These are phyloP conservation scores for Paecilomyces variotii DNA, from an alignment of 2,329 filamentous ascomycete species.

Conservation along the genomic window DNA sequence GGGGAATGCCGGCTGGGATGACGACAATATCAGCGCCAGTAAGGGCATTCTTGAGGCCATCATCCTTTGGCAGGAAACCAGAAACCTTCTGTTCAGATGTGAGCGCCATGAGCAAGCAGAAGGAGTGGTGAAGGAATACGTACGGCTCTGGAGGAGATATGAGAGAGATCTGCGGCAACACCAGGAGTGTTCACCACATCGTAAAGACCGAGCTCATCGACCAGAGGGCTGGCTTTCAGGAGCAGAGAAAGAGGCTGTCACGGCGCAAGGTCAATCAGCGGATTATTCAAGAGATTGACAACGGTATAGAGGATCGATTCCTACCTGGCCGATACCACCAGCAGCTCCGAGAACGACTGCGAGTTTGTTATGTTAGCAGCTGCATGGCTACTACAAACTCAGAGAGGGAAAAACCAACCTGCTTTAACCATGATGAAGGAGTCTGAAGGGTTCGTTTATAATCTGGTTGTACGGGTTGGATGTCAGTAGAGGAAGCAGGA, in stretches of 20 bases:
- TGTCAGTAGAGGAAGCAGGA: background rate
- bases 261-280: conserved; percentile 1
- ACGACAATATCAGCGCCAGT: conserved; percentile 92
- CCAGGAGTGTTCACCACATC: conserved; percentile 99
- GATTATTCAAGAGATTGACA: background rate
- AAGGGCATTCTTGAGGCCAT: conserved; percentile 78
- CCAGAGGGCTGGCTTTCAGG: conserved; percentile 78
- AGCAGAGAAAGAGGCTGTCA: conserved; percentile 86
- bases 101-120: conserved; percentile 8
- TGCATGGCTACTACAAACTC: background rate
- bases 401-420: conserved; percentile 17
- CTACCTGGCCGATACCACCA: conserved; percentile 96
- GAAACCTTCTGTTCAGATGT: conserved; percentile 60
- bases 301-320: conserved; percentile 17
- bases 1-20: conserved; percentile 95
- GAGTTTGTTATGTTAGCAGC: conserved; percentile 12
- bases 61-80: conserved; percentile 78
- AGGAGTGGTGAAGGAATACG: conserved; percentile 30
- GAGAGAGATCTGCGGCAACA: conserved; percentile 90
- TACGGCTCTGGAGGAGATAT: conserved; percentile 87
- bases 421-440: conserved; percentile 42
- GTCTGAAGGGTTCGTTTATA: background rate
- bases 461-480: background rate
- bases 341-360: conserved; percentile 82
- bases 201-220: conserved; percentile 92